Evolutionary conservation across 2,329 filamentous ascomycete species (phyloP).

Genomic region (Cladosporium sp.): DNA sequence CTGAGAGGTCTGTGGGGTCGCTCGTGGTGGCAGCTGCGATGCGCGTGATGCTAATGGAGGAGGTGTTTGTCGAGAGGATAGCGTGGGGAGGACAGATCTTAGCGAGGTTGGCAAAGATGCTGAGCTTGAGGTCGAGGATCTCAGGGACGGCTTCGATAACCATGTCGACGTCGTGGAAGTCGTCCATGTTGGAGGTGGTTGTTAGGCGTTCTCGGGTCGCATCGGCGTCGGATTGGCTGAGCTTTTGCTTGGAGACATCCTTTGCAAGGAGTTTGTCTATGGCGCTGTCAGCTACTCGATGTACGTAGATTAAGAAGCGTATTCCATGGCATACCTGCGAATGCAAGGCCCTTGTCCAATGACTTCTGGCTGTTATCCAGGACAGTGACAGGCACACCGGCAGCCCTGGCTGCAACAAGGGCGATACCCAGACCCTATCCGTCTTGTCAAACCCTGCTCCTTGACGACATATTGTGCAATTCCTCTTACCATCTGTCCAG

Average conservation of each 20-base stretch:
- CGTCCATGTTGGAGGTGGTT: conserved; percentile 71
- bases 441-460: background rate
- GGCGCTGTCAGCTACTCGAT: background rate
- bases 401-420: conserved; percentile 83
- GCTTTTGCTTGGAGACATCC: conserved; percentile 82
- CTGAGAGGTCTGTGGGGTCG: conserved; percentile 76
- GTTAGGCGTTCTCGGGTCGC: conserved; percentile 68
- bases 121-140: conserved; percentile 80
- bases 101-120: conserved; percentile 82
- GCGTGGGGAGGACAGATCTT: conserved; percentile 79
- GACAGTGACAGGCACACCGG: conserved; percentile 78
- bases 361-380: conserved; percentile 83
- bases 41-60: conserved; percentile 95
- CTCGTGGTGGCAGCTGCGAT: conserved; percentile 82
- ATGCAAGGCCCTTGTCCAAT: conserved; percentile 83
- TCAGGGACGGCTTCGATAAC: conserved; percentile 92
- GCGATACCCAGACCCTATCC: conserved; percentile 88
- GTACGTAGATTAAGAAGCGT: background rate
- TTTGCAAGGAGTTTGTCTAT: conserved; percentile 89
- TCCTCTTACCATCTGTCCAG: conserved; percentile 76
- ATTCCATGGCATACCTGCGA: conserved; percentile 64
- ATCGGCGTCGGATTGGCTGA: conserved; percentile 79
- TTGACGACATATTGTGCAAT: background rate
- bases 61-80: conserved; percentile 95
- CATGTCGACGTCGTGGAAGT: conserved; percentile 84